Conservation (phyloP, 345 rosid genomes). For the Ceriops tagal region DNA sequence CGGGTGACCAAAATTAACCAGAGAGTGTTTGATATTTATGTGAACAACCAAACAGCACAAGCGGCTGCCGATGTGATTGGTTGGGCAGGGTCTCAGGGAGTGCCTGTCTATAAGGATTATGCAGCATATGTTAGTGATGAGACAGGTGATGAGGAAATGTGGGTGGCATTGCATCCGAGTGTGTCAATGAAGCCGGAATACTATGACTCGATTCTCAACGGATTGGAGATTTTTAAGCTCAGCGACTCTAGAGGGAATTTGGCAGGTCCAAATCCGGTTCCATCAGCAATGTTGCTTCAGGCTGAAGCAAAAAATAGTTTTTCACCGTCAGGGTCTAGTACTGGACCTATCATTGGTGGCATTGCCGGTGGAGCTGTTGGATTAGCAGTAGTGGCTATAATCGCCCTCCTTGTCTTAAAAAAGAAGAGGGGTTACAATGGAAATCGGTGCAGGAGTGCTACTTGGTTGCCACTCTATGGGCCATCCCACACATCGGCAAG, state of each 20-base stretch:
- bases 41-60: constrained; percentile 27
- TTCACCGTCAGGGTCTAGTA: constrained; percentile 13
- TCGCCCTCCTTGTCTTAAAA: constrained; percentile 9
- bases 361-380: constrained; percentile 20
- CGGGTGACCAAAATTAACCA: constrained; percentile 10
- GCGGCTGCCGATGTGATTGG: constrained; percentile 25
- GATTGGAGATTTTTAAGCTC: constrained; percentile 25
- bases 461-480: constrained; percentile 43
- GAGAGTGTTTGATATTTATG: constrained; percentile 23
- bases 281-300: constrained; percentile 11
- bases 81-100: constrained; percentile 20
- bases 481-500: constrained; percentile 26
- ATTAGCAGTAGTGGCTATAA: constrained; percentile 6
- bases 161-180: constrained; percentile 30
- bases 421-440: constrained; percentile 16
- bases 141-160: constrained; percentile 18
- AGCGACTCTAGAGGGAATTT: constrained; percentile 15
- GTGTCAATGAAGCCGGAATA: constrained; percentile 19
- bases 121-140: constrained; percentile 9
- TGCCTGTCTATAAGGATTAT: constrained; percentile 27
- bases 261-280: constrained; percentile 28
- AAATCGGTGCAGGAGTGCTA: constrained; percentile 1
- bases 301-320: constrained; percentile 11
- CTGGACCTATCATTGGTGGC: constrained; percentile 9
- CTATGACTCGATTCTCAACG: constrained; percentile 25